These are phyloP conservation scores for Coemansia sp. DNA, from an alignment of 192 early-diverging fungal species.

Conservation along the genomic window DNA sequence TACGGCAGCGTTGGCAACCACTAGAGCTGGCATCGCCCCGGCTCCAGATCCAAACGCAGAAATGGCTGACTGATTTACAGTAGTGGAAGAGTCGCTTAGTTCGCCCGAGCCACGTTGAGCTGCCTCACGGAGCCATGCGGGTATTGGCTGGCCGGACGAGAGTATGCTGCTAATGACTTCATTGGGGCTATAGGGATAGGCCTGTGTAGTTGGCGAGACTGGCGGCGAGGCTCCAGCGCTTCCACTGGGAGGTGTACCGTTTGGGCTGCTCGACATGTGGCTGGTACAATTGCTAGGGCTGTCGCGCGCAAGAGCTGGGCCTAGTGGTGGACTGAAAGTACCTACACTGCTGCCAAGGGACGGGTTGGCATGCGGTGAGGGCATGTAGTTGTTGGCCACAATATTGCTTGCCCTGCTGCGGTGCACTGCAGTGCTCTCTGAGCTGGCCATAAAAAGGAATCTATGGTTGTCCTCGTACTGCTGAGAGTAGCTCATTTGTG, in stretches of 20 bases:
- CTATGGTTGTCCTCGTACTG: constrained; percentile 16
- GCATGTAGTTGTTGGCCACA: constrained; percentile 37
- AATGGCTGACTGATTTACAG: background rate
- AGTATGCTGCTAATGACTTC: constrained; percentile 56
- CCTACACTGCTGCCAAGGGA: constrained; percentile 30
- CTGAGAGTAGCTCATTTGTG: constrained; percentile 10
- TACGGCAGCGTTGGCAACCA: background rate
- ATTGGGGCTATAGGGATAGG: constrained; percentile 23
- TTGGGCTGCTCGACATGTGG: background rate
- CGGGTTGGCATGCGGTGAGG: constrained; percentile 23
- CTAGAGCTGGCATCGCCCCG: background rate
- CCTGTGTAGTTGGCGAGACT: background rate
- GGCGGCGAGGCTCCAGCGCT: background rate
- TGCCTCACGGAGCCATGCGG: constrained; percentile 53
- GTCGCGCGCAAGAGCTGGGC: background rate
- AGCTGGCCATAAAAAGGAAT: constrained; percentile 4
- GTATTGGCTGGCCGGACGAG: constrained; percentile 51
- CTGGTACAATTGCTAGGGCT: background rate
- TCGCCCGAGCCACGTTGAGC: constrained; percentile 6
- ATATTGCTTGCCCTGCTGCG: constrained; percentile 16
- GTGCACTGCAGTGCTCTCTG: constrained; percentile 8
- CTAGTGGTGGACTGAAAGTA: constrained; percentile 2
- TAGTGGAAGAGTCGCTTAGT: background rate
- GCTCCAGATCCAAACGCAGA: too few relatives aligned
- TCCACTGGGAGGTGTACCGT: background rate